Percentiles rank a stretch among this genome's conserved stretches.
These are phyloP conservation scores for Dipodascus albidus DNA, from an alignment of 805 yeast species.

Conservation along the genomic window DNA sequence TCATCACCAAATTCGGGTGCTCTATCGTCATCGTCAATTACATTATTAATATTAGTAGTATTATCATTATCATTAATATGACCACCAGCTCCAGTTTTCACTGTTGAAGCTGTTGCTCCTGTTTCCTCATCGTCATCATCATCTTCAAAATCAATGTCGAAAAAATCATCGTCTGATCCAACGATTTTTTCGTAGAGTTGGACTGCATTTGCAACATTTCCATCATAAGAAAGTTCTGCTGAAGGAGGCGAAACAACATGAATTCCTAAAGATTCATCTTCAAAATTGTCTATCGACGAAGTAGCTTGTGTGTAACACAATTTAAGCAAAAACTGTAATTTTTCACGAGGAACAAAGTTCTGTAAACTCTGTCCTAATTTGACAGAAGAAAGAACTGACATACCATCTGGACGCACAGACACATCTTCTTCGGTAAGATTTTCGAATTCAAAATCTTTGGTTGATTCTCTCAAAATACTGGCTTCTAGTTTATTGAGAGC, in stretches of 20 bases:
- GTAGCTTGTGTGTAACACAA: constrained; percentile 46
- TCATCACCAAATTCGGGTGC: constrained; percentile 19
- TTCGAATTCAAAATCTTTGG: constrained; percentile 43
- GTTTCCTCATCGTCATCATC: constrained; percentile 49
- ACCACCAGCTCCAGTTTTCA: background rate
- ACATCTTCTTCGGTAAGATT: constrained; percentile 47
- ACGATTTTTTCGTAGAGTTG: constrained; percentile 65
- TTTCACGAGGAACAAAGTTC: constrained; percentile 73
- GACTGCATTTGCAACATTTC: constrained; percentile 73
- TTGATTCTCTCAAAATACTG: constrained; percentile 69
- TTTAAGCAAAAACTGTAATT: constrained; percentile 49
- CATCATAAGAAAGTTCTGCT: constrained; percentile 79
- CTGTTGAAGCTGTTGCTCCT: background rate
- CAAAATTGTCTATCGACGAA: constrained; percentile 7
- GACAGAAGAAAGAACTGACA: constrained; percentile 65
- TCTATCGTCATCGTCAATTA: constrained; percentile 10
- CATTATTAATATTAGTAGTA: background rate
- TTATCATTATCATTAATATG: background rate
- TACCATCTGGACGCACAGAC: constrained; percentile 43
- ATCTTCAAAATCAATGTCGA: constrained; percentile 93
- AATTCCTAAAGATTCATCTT: background rate
- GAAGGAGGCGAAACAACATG: constrained; percentile 5
- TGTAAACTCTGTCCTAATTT: constrained; percentile 77
- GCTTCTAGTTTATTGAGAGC: constrained; percentile 75
- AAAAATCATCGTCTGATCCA: constrained; percentile 92